Evolutionary conservation across 768 basidiomycete species (phyloP).

Genomic region (Psilocybe cyanescens): DNA sequence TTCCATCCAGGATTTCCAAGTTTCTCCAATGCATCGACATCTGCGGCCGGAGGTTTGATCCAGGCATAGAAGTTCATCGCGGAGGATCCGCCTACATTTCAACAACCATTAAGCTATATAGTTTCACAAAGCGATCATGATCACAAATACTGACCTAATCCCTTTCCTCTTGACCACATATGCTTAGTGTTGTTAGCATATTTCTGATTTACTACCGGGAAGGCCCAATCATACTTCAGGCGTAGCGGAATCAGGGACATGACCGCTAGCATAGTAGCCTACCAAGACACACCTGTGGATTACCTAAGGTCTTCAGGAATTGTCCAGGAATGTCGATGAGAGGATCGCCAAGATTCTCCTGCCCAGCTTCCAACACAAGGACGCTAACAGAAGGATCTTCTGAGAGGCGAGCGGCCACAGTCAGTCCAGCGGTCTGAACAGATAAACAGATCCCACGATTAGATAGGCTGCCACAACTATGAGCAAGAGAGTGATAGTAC

Average conservation of each 20-base stretch:
- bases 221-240: constrained; percentile 39
- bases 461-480: background rate
- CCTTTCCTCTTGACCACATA: constrained; percentile 35
- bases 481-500: background rate
- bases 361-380: constrained; percentile 32
- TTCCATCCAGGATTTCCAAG: constrained; percentile 63
- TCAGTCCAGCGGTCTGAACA: constrained; percentile 7
- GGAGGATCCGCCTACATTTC: constrained; percentile 43
- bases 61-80: constrained; percentile 45
- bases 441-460: background rate
- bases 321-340: constrained; percentile 37
- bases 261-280: background rate
- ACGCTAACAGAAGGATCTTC: constrained; percentile 15
- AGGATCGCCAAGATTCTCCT: constrained; percentile 35
- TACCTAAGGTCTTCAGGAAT: constrained; percentile 29
- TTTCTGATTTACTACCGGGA: constrained; percentile 32
- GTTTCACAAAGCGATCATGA: too few relatives aligned
- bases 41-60: constrained; percentile 34
- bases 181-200: constrained; percentile 27
- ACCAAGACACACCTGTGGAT: constrained; percentile 27
- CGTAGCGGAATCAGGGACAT: background rate
- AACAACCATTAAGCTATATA: background rate
- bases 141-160: constrained; percentile 26
- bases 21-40: constrained; percentile 42
- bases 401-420: constrained; percentile 11